phyloP scores from a whole-genome alignment of 2,329 filamentous ascomycete genomes.

The Talaromyces sp. region DNA sequence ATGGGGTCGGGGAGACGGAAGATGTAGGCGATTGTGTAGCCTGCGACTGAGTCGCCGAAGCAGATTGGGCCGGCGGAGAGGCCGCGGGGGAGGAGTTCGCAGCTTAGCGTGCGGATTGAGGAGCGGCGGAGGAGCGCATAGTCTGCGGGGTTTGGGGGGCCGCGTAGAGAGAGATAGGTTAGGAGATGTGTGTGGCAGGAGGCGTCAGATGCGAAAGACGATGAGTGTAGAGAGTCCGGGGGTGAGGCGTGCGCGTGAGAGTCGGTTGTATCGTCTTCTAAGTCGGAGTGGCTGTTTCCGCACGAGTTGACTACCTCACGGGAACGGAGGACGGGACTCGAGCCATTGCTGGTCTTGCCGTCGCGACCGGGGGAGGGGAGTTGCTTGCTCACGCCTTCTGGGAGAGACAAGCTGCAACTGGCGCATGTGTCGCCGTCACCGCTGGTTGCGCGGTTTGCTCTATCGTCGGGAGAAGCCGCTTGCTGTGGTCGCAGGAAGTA shows the following conservation, averaged over 20 bases:
- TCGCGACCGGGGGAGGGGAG: conserved; percentile 56
- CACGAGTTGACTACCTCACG: conserved; percentile 57
- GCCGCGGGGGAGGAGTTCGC: conserved; percentile 58
- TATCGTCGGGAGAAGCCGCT: conserved; percentile 47
- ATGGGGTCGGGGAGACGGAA: conserved; percentile 62
- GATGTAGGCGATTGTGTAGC: conserved; percentile 63
- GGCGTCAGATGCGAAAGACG: conserved; percentile 47
- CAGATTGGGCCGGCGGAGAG: conserved; percentile 61
- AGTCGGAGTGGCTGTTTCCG: conserved; percentile 42
- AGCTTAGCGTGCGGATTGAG: conserved; percentile 61
- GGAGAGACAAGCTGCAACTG: conserved; percentile 60
- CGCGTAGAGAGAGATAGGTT: conserved; percentile 61
- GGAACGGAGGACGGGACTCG: conserved; percentile 59
- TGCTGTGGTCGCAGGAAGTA: conserved; percentile 51
- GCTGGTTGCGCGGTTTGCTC: conserved; percentile 43
- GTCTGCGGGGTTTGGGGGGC: conserved; percentile 55
- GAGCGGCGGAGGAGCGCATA: conserved; percentile 60
- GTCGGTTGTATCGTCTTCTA: conserved; percentile 39
- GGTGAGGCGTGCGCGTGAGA: conserved; percentile 41
- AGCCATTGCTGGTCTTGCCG: conserved; percentile 50
- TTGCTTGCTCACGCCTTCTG: conserved; percentile 56
- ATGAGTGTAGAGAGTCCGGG: conserved; percentile 43
- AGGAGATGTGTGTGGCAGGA: conserved; percentile 59
- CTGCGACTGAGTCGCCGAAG: conserved; percentile 59
- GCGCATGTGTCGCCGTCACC: conserved; percentile 58